Evolutionary conservation across 257 asterid genomes (phyloP).

Genomic region (Linderniella brevidens): DNA sequence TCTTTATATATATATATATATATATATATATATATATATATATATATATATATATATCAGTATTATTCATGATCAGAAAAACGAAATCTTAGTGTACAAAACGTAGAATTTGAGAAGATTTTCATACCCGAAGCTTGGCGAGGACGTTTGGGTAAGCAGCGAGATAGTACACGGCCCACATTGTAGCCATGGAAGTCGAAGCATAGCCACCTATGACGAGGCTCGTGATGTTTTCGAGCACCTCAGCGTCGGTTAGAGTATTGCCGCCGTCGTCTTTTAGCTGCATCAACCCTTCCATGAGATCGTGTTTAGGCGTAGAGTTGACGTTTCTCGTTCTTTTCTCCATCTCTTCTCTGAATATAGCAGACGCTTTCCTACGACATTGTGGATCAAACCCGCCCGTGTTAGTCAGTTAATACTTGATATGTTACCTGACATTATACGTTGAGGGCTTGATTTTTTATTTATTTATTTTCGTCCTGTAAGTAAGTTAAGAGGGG

Average conservation of each 20-base stretch:
- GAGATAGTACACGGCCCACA: slow-evolving; percentile 30
- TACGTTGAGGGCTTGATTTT: too few relatives aligned
- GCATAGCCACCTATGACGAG: slow-evolving; percentile 26
- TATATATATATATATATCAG: too few relatives aligned
- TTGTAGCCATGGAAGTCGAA: slow-evolving; percentile 24
- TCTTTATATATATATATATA: slow-evolving; percentile 29
- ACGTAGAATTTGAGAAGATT: too few relatives aligned
- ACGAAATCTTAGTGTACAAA: neutral
- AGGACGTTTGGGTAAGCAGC: slow-evolving; percentile 29
- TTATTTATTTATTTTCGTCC: too few relatives aligned
- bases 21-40: too few relatives aligned
- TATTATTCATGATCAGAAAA: too few relatives aligned
- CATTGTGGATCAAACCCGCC: slow-evolving; percentile 14
- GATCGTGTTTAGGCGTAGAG: slow-evolving; percentile 12
- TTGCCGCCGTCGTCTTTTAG: slow-evolving; percentile 23
- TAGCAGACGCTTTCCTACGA: slow-evolving; percentile 22
- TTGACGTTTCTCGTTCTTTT: slow-evolving; percentile 15
- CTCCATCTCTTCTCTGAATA: slow-evolving; percentile 32
- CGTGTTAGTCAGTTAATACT: too few relatives aligned
- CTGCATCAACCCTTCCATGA: slow-evolving; percentile 28
- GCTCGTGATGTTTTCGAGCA: slow-evolving; percentile 29
- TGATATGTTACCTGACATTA: too few relatives aligned
- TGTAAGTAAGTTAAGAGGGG: too few relatives aligned
- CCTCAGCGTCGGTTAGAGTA: slow-evolving; percentile 18
- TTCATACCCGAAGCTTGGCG: slow-evolving; percentile 21